Evolutionary conservation across 768 basidiomycete species (phyloP), one percentile per base, ranked within the genome.

Genomic region (Termitomyces sp.): DNA sequence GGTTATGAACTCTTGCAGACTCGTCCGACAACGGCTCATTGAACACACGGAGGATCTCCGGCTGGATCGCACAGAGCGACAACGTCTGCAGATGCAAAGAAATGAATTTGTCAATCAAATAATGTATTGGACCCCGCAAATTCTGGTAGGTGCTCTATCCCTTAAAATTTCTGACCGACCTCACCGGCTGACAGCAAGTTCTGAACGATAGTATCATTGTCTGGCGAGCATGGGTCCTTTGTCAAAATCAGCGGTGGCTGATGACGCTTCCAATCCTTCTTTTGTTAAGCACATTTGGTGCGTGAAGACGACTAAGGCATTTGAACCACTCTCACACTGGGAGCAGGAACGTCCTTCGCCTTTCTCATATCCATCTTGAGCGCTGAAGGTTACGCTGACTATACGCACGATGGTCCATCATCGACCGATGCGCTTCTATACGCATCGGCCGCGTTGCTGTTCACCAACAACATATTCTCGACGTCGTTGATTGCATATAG

Each of bases 151-250:
- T 29, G 21, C 16, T 32, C 46, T 19, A 11, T 2, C 5, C 52
- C 11, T 21, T 19, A 9, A 14, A 11, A 25, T 11, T 53, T 10
- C 11, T 2, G 10, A 29, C 10, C 4, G 12, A 43, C 31, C 9
- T 38, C 19, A 43, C 31, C n/a, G 17, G 1, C 21, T 42, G 19
- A 5, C 21, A 56, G 56, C 56, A 56, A 50, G 4, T 56, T 16
- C 40, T 50, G 32, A 50, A 56, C 34, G 48, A 56, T 21, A 38
- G 55, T 23, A 56, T 56, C 19, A 50, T 56, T 19, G 49, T 48
- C 41, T 56, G 56, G 56, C 47, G 48, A 29, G 56, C 48, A 38
- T 56, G 56, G 48, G 56, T 40, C 5, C 48, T 56, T 21, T 56
- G 56, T 31, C 56, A 43, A 27, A 17, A 42, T 35, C 56, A 43